A percentile compares a stretch with the other conserved stretches of the same genome.
These are phyloP conservation scores for Anisodus tanguticus DNA, from an alignment of 257 asterid genomes.

Conservation along the genomic window DNA sequence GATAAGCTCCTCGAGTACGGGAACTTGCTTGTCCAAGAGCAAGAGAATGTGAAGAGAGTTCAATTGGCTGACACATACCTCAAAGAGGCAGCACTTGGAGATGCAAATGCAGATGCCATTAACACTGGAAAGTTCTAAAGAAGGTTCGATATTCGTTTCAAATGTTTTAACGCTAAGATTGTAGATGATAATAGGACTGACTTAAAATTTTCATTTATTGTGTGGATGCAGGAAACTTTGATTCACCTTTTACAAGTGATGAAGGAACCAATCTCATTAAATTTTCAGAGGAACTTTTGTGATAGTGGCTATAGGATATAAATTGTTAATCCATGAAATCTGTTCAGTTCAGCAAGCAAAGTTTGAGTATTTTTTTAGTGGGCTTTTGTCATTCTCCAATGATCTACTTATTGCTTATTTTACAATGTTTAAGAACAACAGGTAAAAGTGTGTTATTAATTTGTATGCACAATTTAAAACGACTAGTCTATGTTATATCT, in stretches of 20 bases:
- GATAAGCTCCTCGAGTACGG: slow-evolving; percentile 79
- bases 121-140: too few relatives aligned
- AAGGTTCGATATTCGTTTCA: not conserved
- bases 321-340: not conserved
- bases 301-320: not conserved
- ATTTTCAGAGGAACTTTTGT: slow-evolving; percentile 26
- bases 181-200: not conserved
- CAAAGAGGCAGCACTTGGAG: slow-evolving; percentile 80
- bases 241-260: slow-evolving; percentile 25
- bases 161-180: not conserved
- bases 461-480: too few relatives aligned
- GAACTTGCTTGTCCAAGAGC: slow-evolving; percentile 76
- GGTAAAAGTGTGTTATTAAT: too few relatives aligned
- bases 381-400: not conserved
- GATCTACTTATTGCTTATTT: not conserved
- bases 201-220: not conserved
- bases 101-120: slow-evolving; percentile 53
- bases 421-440: too few relatives aligned
- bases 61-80: slow-evolving; percentile 73
- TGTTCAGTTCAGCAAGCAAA: not conserved
- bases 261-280: slow-evolving; percentile 29
- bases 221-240: slow-evolving; percentile 49
- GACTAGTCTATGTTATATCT: too few relatives aligned
- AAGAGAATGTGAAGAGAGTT: slow-evolving; percentile 91
- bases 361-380: not conserved